phyloP scores from a whole-genome alignment of 371 early-diverging fungal species.

The Umbelopsis sp. region DNA sequence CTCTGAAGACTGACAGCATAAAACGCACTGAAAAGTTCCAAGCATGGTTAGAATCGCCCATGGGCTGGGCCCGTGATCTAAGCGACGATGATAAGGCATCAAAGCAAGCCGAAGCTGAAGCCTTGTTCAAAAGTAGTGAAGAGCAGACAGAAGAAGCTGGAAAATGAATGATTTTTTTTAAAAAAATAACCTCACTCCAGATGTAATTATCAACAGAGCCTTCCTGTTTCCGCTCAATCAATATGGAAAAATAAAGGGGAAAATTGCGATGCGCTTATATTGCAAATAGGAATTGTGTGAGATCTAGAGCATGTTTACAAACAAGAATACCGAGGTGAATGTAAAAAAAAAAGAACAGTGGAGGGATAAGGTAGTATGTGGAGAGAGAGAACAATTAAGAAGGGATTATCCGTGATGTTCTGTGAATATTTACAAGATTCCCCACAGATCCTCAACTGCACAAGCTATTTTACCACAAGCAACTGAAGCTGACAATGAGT shows the following conservation, averaged over 20 bases:
- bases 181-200: not conserved
- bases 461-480: slow-evolving; percentile 92
- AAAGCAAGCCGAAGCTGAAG: slow-evolving; percentile 9
- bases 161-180: not conserved
- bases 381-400: not conserved
- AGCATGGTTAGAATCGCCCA: slow-evolving; percentile 6
- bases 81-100: slow-evolving; percentile 1
- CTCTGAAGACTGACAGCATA: not conserved
- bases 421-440: slow-evolving; percentile 66
- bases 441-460: slow-evolving; percentile 87
- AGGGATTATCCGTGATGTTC: not conserved
- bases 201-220: slow-evolving; percentile 15
- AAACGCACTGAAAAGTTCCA: not conserved
- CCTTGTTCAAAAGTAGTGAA: not conserved
- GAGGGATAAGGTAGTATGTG: not conserved
- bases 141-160: not conserved
- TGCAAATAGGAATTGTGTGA: not conserved
- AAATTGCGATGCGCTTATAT: not conserved
- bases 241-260: not conserved
- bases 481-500: slow-evolving; percentile 94
- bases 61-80: slow-evolving; percentile 16
- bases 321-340: not conserved
- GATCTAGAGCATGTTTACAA: not conserved
- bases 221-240: slow-evolving; percentile 1
- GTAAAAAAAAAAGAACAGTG: not conserved